Evolutionary conservation across 768 basidiomycete species (phyloP).

Genomic region (Kwoniella europaea): DNA sequence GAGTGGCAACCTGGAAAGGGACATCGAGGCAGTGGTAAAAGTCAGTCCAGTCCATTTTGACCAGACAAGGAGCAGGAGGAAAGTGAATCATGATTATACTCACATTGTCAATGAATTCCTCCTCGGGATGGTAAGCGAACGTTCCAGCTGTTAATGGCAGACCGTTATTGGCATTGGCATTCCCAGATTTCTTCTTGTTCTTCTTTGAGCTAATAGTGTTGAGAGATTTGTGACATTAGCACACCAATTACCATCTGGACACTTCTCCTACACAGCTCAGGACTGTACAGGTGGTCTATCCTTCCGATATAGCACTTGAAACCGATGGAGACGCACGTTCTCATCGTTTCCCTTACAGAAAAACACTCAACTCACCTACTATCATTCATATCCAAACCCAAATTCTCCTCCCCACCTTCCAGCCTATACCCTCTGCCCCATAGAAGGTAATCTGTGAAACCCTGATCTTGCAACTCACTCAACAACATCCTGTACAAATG

Average conservation of each 20-base stretch:
- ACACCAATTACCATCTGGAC: too few relatives aligned
- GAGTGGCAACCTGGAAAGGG: conserved; percentile 62
- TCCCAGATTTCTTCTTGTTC: conserved; percentile 55
- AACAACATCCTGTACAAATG: conserved; percentile 89
- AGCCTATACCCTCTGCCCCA: conserved; percentile 80
- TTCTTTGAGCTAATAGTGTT: conserved; percentile 6
- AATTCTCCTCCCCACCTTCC: conserved; percentile 71
- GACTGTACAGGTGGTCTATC: too few relatives aligned
- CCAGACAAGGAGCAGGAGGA: not conserved
- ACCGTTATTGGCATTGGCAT: conserved; percentile 55
- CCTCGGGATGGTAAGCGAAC: conserved; percentile 84
- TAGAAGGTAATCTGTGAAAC: conserved; percentile 76
- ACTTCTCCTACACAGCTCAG: too few relatives aligned
- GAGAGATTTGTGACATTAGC: not conserved
- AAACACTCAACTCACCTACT: conserved; percentile 1
- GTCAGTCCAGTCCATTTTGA: not conserved
- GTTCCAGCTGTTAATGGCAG: conserved; percentile 59
- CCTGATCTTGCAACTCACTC: conserved; percentile 78
- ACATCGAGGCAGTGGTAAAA: not conserved
- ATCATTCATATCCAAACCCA: conserved; percentile 58
- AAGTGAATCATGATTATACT: conserved; percentile 33
- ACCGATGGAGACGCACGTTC: too few relatives aligned
- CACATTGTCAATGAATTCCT: conserved; percentile 73
- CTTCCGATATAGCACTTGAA: too few relatives aligned
- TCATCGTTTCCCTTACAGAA: too few relatives aligned